Conservation (phyloP, 2,329 filamentous ascomycete species). For the Arthrobotrys musiformis region DNA sequence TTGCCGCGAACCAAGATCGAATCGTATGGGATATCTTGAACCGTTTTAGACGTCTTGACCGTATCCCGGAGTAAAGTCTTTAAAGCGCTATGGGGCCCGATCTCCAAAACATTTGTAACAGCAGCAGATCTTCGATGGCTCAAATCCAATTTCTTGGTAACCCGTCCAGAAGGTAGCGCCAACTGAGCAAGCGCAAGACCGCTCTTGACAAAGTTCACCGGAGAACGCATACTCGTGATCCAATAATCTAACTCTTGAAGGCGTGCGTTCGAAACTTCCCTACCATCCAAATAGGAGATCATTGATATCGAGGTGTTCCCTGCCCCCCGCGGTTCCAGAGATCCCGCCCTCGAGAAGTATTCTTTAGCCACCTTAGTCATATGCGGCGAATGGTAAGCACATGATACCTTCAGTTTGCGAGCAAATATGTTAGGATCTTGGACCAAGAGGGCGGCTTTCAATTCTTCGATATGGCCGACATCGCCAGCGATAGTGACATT, state of each 20-base stretch:
- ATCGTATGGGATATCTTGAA: slow-evolving; percentile 23
- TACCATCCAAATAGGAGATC: slow-evolving; percentile 26
- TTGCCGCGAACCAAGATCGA: slow-evolving; percentile 3
- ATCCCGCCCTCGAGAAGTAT: slow-evolving; percentile 57
- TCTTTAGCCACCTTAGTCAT: slow-evolving; percentile 62
- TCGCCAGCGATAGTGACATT: slow-evolving; percentile 60
- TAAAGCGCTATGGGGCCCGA: slow-evolving; percentile 33
- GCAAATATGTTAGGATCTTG: slow-evolving; percentile 56
- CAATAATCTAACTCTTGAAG: slow-evolving; percentile 33
- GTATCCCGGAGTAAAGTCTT: slow-evolving; percentile 14
- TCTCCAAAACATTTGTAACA: slow-evolving; percentile 37
- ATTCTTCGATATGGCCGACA: slow-evolving; percentile 60
- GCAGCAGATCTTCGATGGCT: not conserved
- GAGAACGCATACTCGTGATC: slow-evolving; percentile 13
- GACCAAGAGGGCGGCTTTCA: not conserved
- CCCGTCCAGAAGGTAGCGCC: not conserved
- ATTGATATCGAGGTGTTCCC: not conserved
- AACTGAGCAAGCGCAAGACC: not conserved
- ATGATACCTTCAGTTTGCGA: slow-evolving; percentile 63
- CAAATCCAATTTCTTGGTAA: slow-evolving; percentile 5
- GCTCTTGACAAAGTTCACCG: slow-evolving; percentile 16
- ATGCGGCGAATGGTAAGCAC: slow-evolving; percentile 65
- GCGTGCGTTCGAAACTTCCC: not conserved
- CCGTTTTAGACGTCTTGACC: slow-evolving; percentile 5
- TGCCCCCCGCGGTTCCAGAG: not conserved